Conservation (phyloP, 352 stramenopile genomes). For the Phytophthora fragariae region DNA sequence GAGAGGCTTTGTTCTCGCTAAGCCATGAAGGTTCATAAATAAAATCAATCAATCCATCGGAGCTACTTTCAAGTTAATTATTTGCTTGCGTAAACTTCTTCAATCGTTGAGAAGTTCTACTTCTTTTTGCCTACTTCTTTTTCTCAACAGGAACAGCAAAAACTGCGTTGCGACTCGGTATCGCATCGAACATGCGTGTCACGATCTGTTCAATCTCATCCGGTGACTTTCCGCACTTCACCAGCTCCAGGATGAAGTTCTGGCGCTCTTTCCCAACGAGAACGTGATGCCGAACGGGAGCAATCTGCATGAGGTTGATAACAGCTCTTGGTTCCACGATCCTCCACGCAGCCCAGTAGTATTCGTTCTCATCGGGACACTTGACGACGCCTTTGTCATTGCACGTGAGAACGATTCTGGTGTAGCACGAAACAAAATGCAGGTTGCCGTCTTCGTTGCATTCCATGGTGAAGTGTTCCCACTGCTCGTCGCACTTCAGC, state of each 20-base stretch:
- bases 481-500: constrained; percentile 5
- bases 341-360: background rate
- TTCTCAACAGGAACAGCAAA: background rate
- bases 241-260: constrained; percentile 37
- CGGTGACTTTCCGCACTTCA: constrained; percentile 33
- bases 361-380: constrained; percentile 7
- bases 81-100: no score
- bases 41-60: no score
- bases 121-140: no score
- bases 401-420: constrained; percentile 12
- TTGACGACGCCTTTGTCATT: constrained; percentile 10
- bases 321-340: no score
- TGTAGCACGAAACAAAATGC: constrained; percentile 3
- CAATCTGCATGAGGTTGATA: no score
- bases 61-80: no score
- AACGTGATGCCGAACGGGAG: no score
- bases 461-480: constrained; percentile 21
- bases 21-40: no score
- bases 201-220: constrained; percentile 46
- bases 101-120: no score
- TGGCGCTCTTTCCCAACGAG: constrained; percentile 6
- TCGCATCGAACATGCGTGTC: constrained; percentile 31
- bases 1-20: no score
- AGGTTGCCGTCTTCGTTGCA: constrained; percentile 3
- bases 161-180: no score